Conservation (phyloP, 2,329 filamentous ascomycete species). For the Aureobasidium sp. region DNA sequence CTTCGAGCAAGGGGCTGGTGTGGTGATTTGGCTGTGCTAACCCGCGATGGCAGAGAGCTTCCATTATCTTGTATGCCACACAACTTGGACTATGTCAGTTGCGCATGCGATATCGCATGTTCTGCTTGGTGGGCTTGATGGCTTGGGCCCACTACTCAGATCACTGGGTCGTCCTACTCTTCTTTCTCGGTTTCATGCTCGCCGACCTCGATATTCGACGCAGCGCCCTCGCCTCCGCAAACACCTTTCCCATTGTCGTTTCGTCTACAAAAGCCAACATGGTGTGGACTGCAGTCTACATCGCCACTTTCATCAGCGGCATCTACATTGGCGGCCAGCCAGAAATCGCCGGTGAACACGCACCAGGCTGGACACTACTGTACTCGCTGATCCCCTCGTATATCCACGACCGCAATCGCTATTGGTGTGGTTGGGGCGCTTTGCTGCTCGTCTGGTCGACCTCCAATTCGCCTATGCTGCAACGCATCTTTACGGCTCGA, state of each 20-base stretch:
- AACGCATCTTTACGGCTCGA: conserved; percentile 45
- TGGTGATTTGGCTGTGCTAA: too few species aligned
- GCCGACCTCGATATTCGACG: conserved; percentile 46
- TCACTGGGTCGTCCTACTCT: conserved; percentile 51
- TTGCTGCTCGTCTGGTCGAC: conserved; percentile 47
- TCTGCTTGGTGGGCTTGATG: conserved; percentile 37
- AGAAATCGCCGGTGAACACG: background rate
- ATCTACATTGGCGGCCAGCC: conserved; percentile 6
- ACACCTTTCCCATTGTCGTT: conserved; percentile 29
- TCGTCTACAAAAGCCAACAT: background rate
- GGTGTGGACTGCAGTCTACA: background rate
- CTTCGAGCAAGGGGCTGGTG: background rate
- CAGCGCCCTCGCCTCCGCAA: conserved; percentile 47
- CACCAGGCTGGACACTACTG: background rate
- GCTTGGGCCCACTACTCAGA: conserved; percentile 42
- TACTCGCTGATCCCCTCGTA: background rate
- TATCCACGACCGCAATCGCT: conserved; percentile 34
- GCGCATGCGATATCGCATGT: conserved; percentile 28
- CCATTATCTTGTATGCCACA: conserved; percentile 50
- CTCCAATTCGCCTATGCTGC: conserved; percentile 39
- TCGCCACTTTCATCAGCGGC: background rate
- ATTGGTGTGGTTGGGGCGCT: conserved; percentile 50
- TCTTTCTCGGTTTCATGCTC: conserved; percentile 47
- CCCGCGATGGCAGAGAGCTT: conserved; percentile 26
- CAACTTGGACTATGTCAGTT: conserved; percentile 35